Evolutionary conservation across 441 rosid genomes (phyloP).

Genomic region (Omphalea diandra): DNA sequence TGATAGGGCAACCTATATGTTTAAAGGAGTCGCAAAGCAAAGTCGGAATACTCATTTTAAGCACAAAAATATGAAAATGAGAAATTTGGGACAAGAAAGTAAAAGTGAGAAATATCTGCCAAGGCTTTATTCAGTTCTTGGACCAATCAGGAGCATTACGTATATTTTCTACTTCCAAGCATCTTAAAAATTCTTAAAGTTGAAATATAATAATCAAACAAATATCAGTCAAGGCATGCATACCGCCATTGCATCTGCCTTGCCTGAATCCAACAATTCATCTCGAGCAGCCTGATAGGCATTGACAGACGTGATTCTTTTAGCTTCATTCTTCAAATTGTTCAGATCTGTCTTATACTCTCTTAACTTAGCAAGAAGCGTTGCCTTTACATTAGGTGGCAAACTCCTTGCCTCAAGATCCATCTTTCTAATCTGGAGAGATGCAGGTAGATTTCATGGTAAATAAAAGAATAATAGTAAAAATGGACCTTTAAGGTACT

Average conservation of each 20-base stretch:
- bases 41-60: neutral
- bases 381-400: constrained; percentile 63
- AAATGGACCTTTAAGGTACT: neutral
- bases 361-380: constrained; percentile 72
- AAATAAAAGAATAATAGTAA: constrained; percentile 2
- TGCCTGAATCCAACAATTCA: constrained; percentile 76
- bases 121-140: neutral
- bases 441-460: neutral
- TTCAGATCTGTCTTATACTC: constrained; percentile 88
- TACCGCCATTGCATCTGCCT: constrained; percentile 72
- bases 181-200: neutral
- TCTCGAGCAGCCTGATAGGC: constrained; percentile 61
- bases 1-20: neutral
- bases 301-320: constrained; percentile 52
- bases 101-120: neutral
- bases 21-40: neutral
- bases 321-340: constrained; percentile 75
- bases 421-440: constrained; percentile 73
- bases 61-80: neutral
- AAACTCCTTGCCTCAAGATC: constrained; percentile 89
- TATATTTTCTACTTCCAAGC: neutral
- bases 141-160: neutral
- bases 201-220: neutral
- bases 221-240: constrained; percentile 10
- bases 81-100: neutral